Base-by-base conservation (phyloP, 2,329 filamentous ascomycete genomes). In the Talaromyces islandicus region DNA sequence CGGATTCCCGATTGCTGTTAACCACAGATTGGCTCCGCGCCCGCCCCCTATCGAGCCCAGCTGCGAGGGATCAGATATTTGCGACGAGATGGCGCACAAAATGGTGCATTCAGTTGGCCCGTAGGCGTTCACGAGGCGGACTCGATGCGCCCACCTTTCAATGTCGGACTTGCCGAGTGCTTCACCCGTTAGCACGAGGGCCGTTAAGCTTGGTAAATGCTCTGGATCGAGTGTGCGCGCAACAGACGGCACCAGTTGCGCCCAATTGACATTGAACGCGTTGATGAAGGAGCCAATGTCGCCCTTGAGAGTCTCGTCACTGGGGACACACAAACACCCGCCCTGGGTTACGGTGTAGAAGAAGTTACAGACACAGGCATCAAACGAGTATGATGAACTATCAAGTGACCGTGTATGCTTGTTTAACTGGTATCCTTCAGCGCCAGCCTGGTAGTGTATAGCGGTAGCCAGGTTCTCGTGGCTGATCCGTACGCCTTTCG, bases 341-440 rank as follows among this genome's bases (percentile, higher is more conserved):
- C 83, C 83, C 29, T 77, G 68, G 0, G 77, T 70, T 2, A 84
- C 70, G 0, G 81, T 78, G 0, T 76, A 77, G 60, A 83, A 77
- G 1, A 81, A 73, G 63, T 83, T 80, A 3, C 73, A 68, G 35
- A 83, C 67, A 41, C 75, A 72, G n/a, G 79, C 73, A 63, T 83
- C 80, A 59, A 80, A 78, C 35, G 77, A 76, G 66, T 78, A 80
- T 2, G 80, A 82, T 0, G 81, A 82, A 59, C 83, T 78, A 60
- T 85, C 81, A 10, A 86, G 80, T 9, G 88, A 83, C 2, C 88
- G 78, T 4, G 85, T 87, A 0, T 78, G 70, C 0, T 75, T 70
- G 7, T 78, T 77, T 57, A 74, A 83, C 1, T 78, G 77, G 7
- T 86, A 74, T 0, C 81, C 79, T 0, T 76, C 70, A 0, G 56